phyloP scores from a whole-genome alignment of 441 rosid species.

The Cnidoscolus chayamansa region DNA sequence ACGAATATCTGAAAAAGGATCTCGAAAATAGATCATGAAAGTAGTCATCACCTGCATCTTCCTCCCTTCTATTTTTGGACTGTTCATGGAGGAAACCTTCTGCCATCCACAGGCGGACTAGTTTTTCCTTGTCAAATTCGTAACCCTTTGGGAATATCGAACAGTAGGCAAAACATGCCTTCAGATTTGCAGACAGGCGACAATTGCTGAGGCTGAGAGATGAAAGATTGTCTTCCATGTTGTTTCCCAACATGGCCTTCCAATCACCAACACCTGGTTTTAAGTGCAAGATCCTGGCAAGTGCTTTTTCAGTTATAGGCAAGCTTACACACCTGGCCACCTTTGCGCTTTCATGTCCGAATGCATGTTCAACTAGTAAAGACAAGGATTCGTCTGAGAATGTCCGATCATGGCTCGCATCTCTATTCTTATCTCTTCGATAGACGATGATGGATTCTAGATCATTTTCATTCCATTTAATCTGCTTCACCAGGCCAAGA shows the following conservation, averaged over 20 bases:
- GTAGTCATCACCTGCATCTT: slow-evolving; percentile 8
- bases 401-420: no score
- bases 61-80: neutral
- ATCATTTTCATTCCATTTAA: neutral
- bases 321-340: slow-evolving; percentile 9
- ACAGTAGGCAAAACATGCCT: slow-evolving; percentile 25
- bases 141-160: slow-evolving; percentile 22
- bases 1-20: neutral
- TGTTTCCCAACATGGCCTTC: neutral
- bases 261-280: neutral
- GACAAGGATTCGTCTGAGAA: slow-evolving; percentile 4
- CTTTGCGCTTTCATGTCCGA: neutral
- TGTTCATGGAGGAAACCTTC: slow-evolving; percentile 1
- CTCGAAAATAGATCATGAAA: neutral
- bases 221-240: neutral
- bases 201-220: slow-evolving; percentile 20
- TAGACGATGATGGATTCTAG: neutral
- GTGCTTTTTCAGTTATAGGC: slow-evolving; percentile 24
- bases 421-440: slow-evolving; percentile 13
- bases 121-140: slow-evolving; percentile 15
- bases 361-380: neutral
- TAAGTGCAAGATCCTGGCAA: slow-evolving; percentile 20
- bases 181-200: slow-evolving; percentile 12
- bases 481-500: neutral
- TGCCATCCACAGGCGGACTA: slow-evolving; percentile 24